Base-by-base conservation (phyloP, 257 asterid genomes). In the Misopates orontium region DNA sequence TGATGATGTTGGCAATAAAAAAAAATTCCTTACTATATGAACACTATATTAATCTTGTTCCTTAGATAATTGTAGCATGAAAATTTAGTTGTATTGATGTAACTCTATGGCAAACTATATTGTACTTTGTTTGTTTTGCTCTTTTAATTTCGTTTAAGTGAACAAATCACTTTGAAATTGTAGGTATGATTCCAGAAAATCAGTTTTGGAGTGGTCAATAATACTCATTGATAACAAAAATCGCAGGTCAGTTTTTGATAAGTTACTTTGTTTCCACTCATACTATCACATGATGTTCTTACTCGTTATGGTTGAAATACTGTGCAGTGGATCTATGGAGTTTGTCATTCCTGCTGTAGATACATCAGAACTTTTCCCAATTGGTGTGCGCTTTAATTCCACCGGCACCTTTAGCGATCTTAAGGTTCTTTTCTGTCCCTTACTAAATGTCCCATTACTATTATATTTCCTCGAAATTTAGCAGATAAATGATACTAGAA, bases 321-420 rank as follows among this genome's bases (percentile, higher is more conserved):
- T 67, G 67, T 79, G 87, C 95, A 92, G 98, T 81, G 98, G 98
- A 66, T 76, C 95, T 5, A 75, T 89, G 90, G 98, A 92, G 59
- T 89, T 92, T 56, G 88, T 89, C 52, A 90, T 92, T 71, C 97
- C 98, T 54, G 80, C 96, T 25, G 78, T 79, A n/a, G 97, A 89
- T 70, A 71, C 96, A 68, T 71, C 88, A 1, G 76, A 49, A 15
- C 80, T 86, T 64, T 86, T 80, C 82, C 95, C 95, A 21, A 84
- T 86, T 64, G 78, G 87, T 20, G 90, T 76, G 65, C 72, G 75
- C 8, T 84, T 86, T 53, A 68, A 80, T 64, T 73, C 90, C 40
- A 64, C 88, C 16, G 80, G 61, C 68, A 86, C 90, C 23, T 86
- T 82, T 78, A 78, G 90, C 64, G 83, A 80, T 67, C 70, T 86